Conservation (phyloP, 2,329 filamentous ascomycete species). For the Fusarium sp. region DNA sequence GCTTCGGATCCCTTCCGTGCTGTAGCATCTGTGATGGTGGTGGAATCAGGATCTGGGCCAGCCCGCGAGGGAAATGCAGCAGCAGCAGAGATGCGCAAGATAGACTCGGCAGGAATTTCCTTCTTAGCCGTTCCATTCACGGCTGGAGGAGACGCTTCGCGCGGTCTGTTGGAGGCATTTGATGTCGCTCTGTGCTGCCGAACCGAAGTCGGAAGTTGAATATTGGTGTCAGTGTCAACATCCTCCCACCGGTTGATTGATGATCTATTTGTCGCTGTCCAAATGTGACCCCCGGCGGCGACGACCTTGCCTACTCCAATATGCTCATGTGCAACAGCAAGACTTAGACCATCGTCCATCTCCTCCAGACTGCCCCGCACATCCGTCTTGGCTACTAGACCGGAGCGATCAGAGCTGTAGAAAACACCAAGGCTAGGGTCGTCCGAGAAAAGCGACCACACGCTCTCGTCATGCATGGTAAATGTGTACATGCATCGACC, state of each 20-base stretch:
- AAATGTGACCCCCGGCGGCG: conserved; percentile 82
- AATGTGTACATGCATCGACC: conserved; percentile 98
- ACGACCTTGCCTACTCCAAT: conserved; percentile 81
- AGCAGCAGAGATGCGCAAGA: conserved; percentile 88
- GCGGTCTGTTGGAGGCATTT: conserved; percentile 58
- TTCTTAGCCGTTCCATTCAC: conserved; percentile 62
- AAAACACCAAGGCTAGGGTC: conserved; percentile 89
- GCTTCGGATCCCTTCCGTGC: conserved; percentile 58
- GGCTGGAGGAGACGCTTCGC: conserved; percentile 53
- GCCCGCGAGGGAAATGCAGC: conserved; percentile 78
- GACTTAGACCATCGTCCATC: conserved; percentile 88
- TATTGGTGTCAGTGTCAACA: conserved; percentile 82
- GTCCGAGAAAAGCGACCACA: conserved; percentile 95
- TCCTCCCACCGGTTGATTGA: conserved; percentile 94
- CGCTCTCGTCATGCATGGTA: conserved; percentile 98
- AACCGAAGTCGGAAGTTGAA: conserved; percentile 73
- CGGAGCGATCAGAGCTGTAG: conserved; percentile 94
- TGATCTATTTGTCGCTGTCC: conserved; percentile 91
- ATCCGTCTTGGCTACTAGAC: conserved; percentile 96
- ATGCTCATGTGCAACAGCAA: conserved; percentile 94
- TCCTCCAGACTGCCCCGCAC: conserved; percentile 76
- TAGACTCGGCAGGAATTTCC: conserved; percentile 82
- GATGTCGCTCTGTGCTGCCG: conserved; percentile 64
- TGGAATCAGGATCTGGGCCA: conserved; percentile 68
- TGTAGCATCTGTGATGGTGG: conserved; percentile 62